phyloP scores from a whole-genome alignment of 805 yeast species.

The Maudiozyma pseudohumilis region DNA sequence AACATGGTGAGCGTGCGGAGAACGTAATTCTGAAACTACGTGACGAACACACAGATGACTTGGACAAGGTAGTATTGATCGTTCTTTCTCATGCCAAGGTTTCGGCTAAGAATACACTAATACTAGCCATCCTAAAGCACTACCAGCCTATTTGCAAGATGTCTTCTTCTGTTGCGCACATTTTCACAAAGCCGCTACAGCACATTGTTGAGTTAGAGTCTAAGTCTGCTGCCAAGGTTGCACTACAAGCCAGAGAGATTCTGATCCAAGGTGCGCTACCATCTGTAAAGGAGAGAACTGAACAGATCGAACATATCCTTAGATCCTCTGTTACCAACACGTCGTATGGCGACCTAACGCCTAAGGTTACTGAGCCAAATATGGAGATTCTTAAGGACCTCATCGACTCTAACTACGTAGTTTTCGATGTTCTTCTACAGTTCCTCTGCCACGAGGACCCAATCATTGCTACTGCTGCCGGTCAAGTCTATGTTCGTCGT shows the following conservation, averaged over 20 bases:
- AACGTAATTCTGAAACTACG: constrained; percentile 80
- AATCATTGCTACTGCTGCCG: constrained; percentile 89
- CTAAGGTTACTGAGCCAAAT: constrained; percentile 73
- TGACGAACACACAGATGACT: constrained; percentile 73
- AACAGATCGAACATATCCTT: constrained; percentile 92
- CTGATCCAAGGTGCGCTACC: constrained; percentile 95
- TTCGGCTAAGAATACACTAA: constrained; percentile 82
- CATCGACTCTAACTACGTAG: constrained; percentile 91
- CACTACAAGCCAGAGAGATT: constrained; percentile 91
- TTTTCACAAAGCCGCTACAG: constrained; percentile 63
- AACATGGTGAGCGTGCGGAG: constrained; percentile 71
- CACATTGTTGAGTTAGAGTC: constrained; percentile 80
- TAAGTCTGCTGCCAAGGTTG: constrained; percentile 85
- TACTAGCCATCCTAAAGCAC: constrained; percentile 72
- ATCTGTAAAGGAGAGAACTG: constrained; percentile 89
- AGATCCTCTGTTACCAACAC: constrained; percentile 85
- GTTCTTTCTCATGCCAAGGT: constrained; percentile 89
- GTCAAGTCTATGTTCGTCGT: constrained; percentile 92
- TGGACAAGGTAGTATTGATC: constrained; percentile 58
- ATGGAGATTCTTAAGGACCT: constrained; percentile 75
- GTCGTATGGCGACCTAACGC: constrained; percentile 75
- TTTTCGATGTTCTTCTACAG: constrained; percentile 90
- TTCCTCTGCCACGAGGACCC: constrained; percentile 77
- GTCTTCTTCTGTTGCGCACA: constrained; percentile 55
- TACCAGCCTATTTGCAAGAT: constrained; percentile 74